Percentiles rank a stretch among this genome's conserved stretches.
Conservation (phyloP, 768 basidiomycete species). For the Kwoniella shandongensis region DNA sequence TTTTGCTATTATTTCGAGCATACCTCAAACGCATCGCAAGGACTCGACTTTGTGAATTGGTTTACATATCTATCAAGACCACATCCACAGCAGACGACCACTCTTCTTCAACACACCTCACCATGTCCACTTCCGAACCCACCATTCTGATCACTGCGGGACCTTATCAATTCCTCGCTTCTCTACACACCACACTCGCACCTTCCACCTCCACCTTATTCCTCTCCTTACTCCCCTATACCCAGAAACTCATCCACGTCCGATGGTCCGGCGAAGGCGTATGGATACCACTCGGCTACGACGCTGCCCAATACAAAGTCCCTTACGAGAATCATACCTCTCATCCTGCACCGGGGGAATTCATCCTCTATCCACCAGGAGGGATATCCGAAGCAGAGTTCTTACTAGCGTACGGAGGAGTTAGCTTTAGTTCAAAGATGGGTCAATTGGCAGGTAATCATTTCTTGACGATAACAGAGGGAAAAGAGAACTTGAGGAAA, state of each 20-base stretch:
- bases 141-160: slow-evolving; percentile 6
- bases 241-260: slow-evolving; percentile 10
- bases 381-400: slow-evolving; percentile 7
- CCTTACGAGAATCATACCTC: slow-evolving; percentile 8
- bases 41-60: too few relatives aligned
- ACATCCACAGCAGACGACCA: too few relatives aligned
- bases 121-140: not conserved
- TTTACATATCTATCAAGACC: too few relatives aligned
- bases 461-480: slow-evolving; percentile 4
- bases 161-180: not conserved
- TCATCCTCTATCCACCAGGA: slow-evolving; percentile 6
- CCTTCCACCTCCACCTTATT: slow-evolving; percentile 1
- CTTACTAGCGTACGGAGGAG: slow-evolving; percentile 3
- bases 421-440: slow-evolving; percentile 6
- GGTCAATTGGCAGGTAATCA: slow-evolving; percentile 4
- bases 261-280: slow-evolving; percentile 9
- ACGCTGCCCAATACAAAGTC: not conserved
- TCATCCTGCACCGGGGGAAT: slow-evolving; percentile 2
- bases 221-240: slow-evolving; percentile 4
- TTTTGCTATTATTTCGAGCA: too few relatives aligned
- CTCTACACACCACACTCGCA: not conserved
- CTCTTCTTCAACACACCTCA: not conserved
- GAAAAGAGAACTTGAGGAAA: not conserved
- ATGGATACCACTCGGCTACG: slow-evolving; percentile 5
- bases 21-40: too few relatives aligned